Conservation (phyloP, 352 stramenopile genomes). For the Blastocystis sp. region DNA sequence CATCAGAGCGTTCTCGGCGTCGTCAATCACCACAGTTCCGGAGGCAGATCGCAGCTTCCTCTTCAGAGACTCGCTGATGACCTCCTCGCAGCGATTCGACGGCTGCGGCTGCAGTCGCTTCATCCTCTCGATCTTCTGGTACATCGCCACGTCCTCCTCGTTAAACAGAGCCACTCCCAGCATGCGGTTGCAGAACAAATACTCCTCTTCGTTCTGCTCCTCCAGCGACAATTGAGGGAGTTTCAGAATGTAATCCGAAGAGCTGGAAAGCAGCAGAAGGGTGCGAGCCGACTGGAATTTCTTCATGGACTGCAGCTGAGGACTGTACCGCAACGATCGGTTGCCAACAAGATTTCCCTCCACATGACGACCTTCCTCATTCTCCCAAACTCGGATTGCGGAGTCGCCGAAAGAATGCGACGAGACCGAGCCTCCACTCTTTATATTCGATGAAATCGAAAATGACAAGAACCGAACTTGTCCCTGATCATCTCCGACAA, state of each 20-base stretch:
- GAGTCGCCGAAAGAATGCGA: not conserved
- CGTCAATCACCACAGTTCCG: conserved; percentile 1
- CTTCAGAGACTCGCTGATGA: not conserved
- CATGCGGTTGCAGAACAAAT: conserved; percentile 33
- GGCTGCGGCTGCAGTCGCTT: not conserved
- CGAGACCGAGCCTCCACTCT: not conserved
- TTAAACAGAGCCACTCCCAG: not conserved
- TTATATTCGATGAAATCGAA: not conserved
- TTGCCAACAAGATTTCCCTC: not conserved
- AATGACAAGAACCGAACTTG: not conserved
- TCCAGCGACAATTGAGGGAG: not conserved
- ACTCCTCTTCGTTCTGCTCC: conserved; percentile 34
- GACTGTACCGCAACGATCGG: not conserved
- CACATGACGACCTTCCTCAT: not conserved
- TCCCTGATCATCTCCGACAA: not conserved
- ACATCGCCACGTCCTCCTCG: not conserved
- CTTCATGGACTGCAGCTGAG: not conserved
- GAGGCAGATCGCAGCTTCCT: not conserved
- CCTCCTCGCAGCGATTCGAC: not conserved
- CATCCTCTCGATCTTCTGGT: not conserved
- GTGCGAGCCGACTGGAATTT: not conserved
- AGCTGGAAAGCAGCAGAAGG: not conserved
- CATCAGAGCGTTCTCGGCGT: conserved; percentile 36
- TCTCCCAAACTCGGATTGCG: not conserved
- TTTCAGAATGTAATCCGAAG: not conserved